Base-by-base conservation (phyloP, 306 rosid species). In the Abrus pulchellus region DNA sequence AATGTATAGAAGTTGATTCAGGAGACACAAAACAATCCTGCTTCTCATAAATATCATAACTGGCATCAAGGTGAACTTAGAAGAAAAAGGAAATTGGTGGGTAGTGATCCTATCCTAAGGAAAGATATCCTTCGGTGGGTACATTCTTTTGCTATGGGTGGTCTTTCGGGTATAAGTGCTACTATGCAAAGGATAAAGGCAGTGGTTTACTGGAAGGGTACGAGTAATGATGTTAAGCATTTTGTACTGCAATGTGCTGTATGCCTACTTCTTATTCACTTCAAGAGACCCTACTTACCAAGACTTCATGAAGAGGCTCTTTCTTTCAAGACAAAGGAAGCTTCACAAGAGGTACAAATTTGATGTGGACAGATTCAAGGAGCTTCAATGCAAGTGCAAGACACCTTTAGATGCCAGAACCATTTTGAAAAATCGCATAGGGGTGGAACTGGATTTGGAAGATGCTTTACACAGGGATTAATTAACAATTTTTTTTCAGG, bases 251-350 rank as follows among this genome's bases (percentile, higher is more conserved):
- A 27, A 11, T 20, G 20, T 20, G 20, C 0, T 20, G 0, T 96
- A 96, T 87, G 90, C 94, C 43, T 96, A 96, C 93, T 96, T 93
- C 43, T 67, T 96, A n/a, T 41, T 89, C 84, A 96, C 99, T 71
- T 92, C 97, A 50, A 90, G 99, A 67, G 99, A 93, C 87, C 99
- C 98, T 27, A 88, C 97, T 14, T 96, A 96, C 89, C 97, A 85
- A 70, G 99, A 93, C 76, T 77, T 96, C 49, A 85, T 88, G 92
- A 89, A 93, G 91, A 93, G 97, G 78, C 99, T 96, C 14, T 92
- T 93, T 66, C 69, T 88, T 52, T 85, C 92, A 53, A 88, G 97
- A 85, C 98, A 89, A 84, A 93, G 90, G 91, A 93, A 90, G 86
- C 89, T 96, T 60, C 53, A 92, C 57, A 88, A 85, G 91, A 88